Conservation (phyloP, 2,329 filamentous ascomycete genomes). For the Fonsecaea pedrosoi region DNA sequence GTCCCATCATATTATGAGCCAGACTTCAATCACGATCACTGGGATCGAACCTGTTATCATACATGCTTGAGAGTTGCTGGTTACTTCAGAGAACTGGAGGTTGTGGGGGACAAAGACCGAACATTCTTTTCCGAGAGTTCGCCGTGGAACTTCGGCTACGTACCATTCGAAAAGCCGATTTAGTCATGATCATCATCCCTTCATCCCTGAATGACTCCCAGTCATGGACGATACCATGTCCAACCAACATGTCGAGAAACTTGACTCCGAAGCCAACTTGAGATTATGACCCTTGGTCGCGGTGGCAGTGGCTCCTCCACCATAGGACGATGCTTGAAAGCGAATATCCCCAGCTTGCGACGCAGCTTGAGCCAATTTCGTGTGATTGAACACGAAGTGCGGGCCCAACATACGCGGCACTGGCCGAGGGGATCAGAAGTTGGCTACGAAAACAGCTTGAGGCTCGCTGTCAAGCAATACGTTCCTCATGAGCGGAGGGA, state of each 20-base stretch:
- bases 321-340: background rate
- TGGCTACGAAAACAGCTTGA: constrained; percentile 75
- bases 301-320: background rate
- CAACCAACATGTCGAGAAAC: background rate
- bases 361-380: constrained; percentile 44
- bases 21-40: background rate
- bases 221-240: background rate
- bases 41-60: background rate
- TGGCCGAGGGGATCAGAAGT: constrained; percentile 52
- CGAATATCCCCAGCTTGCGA: background rate
- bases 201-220: background rate
- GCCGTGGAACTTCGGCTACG: background rate
- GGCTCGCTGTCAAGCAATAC: constrained; percentile 86
- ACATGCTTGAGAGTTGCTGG: background rate
- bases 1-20: background rate
- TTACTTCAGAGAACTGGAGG: background rate
- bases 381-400: constrained; percentile 56
- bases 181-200: background rate
- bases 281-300: constrained; percentile 15
- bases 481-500: constrained; percentile 72
- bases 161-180: too few relatives aligned
- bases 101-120: background rate
- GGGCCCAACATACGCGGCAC: constrained; percentile 58
- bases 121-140: background rate
- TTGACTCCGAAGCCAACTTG: background rate